Evolutionary conservation across 805 yeast genomes (phyloP).

Genomic region (Tetrapisispora taiwanensis): DNA sequence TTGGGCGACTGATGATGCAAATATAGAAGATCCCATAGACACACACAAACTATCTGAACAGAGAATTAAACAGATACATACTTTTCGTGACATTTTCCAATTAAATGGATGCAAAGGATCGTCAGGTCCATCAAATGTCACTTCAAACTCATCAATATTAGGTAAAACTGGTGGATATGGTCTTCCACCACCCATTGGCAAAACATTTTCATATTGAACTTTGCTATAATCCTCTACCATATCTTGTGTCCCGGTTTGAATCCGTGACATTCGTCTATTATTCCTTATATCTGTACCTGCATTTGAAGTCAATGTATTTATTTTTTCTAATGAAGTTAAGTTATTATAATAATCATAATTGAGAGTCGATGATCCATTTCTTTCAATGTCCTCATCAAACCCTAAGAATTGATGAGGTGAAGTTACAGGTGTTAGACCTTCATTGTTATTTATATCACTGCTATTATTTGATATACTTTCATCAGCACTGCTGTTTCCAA

Average conservation of each 20-base stretch:
- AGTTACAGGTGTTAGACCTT: neutral
- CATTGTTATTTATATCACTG: neutral
- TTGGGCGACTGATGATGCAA: constrained; percentile 48
- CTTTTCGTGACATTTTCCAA: constrained; percentile 48
- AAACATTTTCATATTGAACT: constrained; percentile 17
- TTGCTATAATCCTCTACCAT: constrained; percentile 3
- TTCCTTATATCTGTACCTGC: constrained; percentile 9
- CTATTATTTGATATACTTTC: neutral
- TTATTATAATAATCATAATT: neutral
- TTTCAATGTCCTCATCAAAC: neutral
- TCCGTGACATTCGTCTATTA: constrained; percentile 10
- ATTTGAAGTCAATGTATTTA: constrained; percentile 9
- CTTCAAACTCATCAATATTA: constrained; percentile 46
- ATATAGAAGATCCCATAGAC: constrained; percentile 78
- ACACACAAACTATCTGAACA: constrained; percentile 42
- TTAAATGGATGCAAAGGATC: constrained; percentile 79
- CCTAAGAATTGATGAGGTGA: neutral
- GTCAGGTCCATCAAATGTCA: constrained; percentile 63
- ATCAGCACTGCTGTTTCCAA: neutral
- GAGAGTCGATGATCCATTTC: neutral
- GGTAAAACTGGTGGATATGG: constrained; percentile 55
- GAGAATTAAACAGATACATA: constrained; percentile 34
- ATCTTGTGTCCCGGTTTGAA: constrained; percentile 10
- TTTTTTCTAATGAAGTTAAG: constrained; percentile 1
- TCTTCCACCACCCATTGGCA: constrained; percentile 59